Percentiles rank a stretch among this genome's conserved stretches.
Evolutionary conservation across 2,329 filamentous ascomycete species (phyloP).

Genomic region (Colletotrichum filicis): DNA sequence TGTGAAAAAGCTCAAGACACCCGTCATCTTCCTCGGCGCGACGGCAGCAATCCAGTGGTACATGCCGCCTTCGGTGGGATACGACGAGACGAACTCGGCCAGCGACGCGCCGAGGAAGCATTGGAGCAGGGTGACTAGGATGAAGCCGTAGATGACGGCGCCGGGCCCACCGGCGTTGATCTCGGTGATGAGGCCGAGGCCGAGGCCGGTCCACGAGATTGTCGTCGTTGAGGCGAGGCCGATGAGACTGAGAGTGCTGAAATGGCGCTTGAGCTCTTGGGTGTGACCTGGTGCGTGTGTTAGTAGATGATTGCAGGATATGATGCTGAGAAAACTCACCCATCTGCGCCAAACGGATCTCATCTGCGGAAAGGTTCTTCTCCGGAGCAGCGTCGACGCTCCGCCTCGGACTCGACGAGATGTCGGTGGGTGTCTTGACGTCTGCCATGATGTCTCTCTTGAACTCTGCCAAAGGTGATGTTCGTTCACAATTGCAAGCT

Average conservation of each 20-base stretch:
- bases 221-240: constrained; percentile 61
- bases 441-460: constrained; percentile 17
- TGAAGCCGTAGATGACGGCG: constrained; percentile 61
- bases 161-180: constrained; percentile 60
- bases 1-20: constrained; percentile 55
- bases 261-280: constrained; percentile 60
- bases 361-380: constrained; percentile 46
- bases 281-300: constrained; percentile 49
- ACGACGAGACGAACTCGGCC: constrained; percentile 59
- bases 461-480: neutral
- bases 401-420: constrained; percentile 23
- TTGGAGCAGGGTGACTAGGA: constrained; percentile 58
- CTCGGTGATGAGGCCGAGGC: constrained; percentile 55
- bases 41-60: constrained; percentile 63
- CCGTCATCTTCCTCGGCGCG: constrained; percentile 51
- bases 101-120: constrained; percentile 57
- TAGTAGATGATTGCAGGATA: neutral
- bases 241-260: constrained; percentile 58
- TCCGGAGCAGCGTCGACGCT: constrained; percentile 27
- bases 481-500: neutral
- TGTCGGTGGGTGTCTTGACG: constrained; percentile 11
- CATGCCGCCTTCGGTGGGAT: constrained; percentile 60
- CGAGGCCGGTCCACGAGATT: constrained; percentile 60
- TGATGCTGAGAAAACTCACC: constrained; percentile 40
- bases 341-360: constrained; percentile 56